These are phyloP conservation scores for Collybia sordida DNA, from an alignment of 768 basidiomycete species.

Conservation along the genomic window DNA sequence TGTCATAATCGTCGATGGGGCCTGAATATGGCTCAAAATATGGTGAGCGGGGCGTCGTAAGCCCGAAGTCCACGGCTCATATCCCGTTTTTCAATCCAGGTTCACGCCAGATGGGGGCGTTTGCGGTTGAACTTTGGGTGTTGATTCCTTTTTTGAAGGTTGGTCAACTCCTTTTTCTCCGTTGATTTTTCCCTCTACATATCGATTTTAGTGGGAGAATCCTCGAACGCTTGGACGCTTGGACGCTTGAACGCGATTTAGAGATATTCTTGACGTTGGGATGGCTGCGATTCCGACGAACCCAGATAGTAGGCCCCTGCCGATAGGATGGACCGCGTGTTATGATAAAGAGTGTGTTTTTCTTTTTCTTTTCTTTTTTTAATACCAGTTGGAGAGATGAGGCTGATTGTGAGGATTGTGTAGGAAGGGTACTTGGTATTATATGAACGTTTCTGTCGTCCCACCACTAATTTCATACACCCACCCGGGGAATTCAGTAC, in stretches of 20 bases:
- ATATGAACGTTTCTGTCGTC: slow-evolving; percentile 26
- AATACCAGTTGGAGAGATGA: not conserved
- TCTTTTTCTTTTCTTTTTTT: not conserved
- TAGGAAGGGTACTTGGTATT: slow-evolving; percentile 25
- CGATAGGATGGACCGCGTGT: slow-evolving; percentile 12
- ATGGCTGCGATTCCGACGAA: slow-evolving; percentile 3
- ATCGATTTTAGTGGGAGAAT: not conserved
- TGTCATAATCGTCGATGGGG: not conserved
- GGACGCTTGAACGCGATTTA: no score
- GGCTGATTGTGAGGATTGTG: not conserved
- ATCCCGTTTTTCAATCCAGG: no score
- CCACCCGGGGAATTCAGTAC: slow-evolving; percentile 16
- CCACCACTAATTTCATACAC: slow-evolving; percentile 33
- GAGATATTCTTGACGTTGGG: not conserved
- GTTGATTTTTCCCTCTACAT: no score
- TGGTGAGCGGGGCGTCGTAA: no score
- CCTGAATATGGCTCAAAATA: no score
- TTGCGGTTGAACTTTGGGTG: not conserved
- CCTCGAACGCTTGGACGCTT: not conserved
- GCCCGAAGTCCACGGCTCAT: no score
- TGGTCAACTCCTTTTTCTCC: no score
- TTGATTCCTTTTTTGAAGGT: not conserved
- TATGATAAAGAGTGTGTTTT: slow-evolving; percentile 12
- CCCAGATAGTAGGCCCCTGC: slow-evolving; percentile 9
- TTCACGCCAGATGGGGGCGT: no score